Conservation (phyloP, 345 rosid species). For the Gossypium rotundifolium region DNA sequence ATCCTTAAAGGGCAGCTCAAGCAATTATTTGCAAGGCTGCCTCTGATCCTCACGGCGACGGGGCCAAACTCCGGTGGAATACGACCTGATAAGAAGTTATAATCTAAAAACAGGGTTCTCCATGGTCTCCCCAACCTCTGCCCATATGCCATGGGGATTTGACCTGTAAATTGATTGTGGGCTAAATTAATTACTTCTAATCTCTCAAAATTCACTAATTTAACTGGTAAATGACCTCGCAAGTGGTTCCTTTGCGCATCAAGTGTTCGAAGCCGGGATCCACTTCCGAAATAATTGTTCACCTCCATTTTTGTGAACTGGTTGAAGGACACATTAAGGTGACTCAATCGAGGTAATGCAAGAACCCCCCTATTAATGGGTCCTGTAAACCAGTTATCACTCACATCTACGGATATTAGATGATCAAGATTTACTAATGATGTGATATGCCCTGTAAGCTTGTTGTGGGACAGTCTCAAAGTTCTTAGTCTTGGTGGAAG, state of each 20-base stretch:
- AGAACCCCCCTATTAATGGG: conserved; percentile 23
- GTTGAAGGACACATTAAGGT: conserved; percentile 41
- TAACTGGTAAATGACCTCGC: conserved; percentile 39
- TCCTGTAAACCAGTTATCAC: conserved; percentile 47
- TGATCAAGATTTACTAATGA: conserved; percentile 23
- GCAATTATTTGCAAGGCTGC: conserved; percentile 53
- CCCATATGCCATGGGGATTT: conserved; percentile 37
- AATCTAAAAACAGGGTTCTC: conserved; percentile 27
- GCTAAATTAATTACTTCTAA: conserved; percentile 37
- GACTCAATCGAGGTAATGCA: conserved; percentile 30
- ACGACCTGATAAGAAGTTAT: conserved; percentile 37
- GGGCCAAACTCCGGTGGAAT: conserved; percentile 35
- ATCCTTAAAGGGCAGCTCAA: conserved; percentile 27
- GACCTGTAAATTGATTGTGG: conserved; percentile 35
- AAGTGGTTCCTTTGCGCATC: conserved; percentile 43
- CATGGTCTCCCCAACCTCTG: conserved; percentile 34
- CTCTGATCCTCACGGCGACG: conserved; percentile 20
- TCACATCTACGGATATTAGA: conserved; percentile 33
- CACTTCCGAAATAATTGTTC: conserved; percentile 12
- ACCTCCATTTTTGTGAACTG: conserved; percentile 34
- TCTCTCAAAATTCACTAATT: conserved; percentile 32
- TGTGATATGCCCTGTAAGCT: conserved; percentile 40
- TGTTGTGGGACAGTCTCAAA: conserved; percentile 31
- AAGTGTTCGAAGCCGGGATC: conserved; percentile 31
- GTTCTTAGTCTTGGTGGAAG: conserved; percentile 42